Evolutionary conservation across 306 rosid species (phyloP).

Genomic region (Vigna angularis): DNA sequence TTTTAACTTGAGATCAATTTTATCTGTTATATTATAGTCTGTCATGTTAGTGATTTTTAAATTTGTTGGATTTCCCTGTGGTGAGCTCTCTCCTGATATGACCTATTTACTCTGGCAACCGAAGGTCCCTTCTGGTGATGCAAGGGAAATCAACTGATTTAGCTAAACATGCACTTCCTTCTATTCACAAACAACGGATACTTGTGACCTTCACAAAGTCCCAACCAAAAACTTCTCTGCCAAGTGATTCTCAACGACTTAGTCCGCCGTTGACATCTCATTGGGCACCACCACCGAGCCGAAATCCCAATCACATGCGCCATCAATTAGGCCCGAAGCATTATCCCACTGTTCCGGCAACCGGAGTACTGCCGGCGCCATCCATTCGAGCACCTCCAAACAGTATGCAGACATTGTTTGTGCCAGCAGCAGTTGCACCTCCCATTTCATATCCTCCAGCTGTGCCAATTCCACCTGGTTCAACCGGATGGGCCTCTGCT

Average conservation of each 20-base stretch:
- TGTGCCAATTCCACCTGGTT: slow-evolving; percentile 65
- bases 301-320: slow-evolving; percentile 70
- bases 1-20: no score
- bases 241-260: slow-evolving; percentile 58
- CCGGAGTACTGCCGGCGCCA: slow-evolving; percentile 70
- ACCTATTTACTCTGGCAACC: slow-evolving; percentile 24
- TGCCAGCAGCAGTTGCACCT: slow-evolving; percentile 55
- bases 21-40: no score
- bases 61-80: no score
- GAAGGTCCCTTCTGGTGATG: slow-evolving; percentile 69
- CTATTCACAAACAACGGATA: slow-evolving; percentile 71
- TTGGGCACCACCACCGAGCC: slow-evolving; percentile 66
- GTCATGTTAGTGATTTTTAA: no score
- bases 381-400: slow-evolving; percentile 62
- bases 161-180: slow-evolving; percentile 73
- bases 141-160: slow-evolving; percentile 75
- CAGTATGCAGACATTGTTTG: slow-evolving; percentile 68
- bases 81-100: slow-evolving; percentile 6
- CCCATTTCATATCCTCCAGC: slow-evolving; percentile 71
- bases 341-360: slow-evolving; percentile 56
- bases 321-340: slow-evolving; percentile 65
- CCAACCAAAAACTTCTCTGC: slow-evolving; percentile 57
- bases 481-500: slow-evolving; percentile 68
- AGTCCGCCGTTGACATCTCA: slow-evolving; percentile 54
- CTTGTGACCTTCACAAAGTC: slow-evolving; percentile 72